These are phyloP conservation scores for Meyerozyma sp. DNA, from an alignment of 1,139 yeast genomes.

Conservation along the genomic window DNA sequence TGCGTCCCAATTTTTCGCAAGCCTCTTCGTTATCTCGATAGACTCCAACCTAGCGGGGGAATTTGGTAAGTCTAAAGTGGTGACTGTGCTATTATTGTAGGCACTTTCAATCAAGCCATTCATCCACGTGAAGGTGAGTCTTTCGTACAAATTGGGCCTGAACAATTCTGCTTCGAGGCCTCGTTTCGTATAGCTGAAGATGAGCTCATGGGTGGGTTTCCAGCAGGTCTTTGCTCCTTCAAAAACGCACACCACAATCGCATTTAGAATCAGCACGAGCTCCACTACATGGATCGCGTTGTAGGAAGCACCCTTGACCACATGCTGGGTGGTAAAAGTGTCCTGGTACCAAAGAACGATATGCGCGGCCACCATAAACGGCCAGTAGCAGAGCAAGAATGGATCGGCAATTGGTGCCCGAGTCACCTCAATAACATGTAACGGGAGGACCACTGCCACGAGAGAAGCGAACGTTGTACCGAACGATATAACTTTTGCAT, in stretches of 20 bases:
- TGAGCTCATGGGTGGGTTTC: slow-evolving; percentile 24
- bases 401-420: slow-evolving; percentile 28
- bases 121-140: slow-evolving; percentile 59
- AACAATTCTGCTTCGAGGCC: slow-evolving; percentile 14
- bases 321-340: slow-evolving; percentile 19
- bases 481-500: slow-evolving; percentile 20
- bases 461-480: slow-evolving; percentile 11
- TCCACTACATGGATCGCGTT: slow-evolving; percentile 13
- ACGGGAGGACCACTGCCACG: slow-evolving; percentile 24
- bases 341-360: slow-evolving; percentile 24
- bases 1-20: slow-evolving; percentile 16
- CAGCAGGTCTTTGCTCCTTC: slow-evolving; percentile 21
- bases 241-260: slow-evolving; percentile 16
- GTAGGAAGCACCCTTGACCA: slow-evolving; percentile 12
- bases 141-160: slow-evolving; percentile 46
- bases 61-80: slow-evolving; percentile 49
- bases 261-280: slow-evolving; percentile 13
- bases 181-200: slow-evolving; percentile 10
- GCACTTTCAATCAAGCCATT: slow-evolving; percentile 48
- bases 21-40: slow-evolving; percentile 12
- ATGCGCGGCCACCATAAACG: slow-evolving; percentile 19
- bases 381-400: slow-evolving; percentile 40
- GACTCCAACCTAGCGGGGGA: slow-evolving; percentile 49
- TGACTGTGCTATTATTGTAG: slow-evolving; percentile 40
- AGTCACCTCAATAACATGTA: slow-evolving; percentile 36